Base-by-base conservation (phyloP, 306 rosid species). In the Alnus rubra region DNA sequence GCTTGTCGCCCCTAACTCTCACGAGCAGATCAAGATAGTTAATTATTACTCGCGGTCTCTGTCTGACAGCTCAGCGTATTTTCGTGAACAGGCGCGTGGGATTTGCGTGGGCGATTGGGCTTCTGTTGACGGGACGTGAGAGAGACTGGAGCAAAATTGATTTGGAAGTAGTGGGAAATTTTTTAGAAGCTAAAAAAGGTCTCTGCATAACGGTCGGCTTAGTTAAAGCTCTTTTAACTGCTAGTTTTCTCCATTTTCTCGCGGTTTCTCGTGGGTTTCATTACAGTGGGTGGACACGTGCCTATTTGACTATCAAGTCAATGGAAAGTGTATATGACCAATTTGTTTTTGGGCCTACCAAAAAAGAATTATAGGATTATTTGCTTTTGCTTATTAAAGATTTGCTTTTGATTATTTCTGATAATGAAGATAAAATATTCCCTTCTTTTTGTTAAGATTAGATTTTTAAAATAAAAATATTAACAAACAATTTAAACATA, bases 161-260 rank as follows among this genome's bases (percentile, higher is more conserved):
- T 48, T 45, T 39, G 19, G 37, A 78, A 78, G 68, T 30, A 2
- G 75, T 44, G 58, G 42, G 73, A 60, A 23, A 74, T 2, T 13
- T 49, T 78, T 56, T 12, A 35, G 64, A 79, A 23, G 28, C 39
- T 62, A 7, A 45, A 48, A 35, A 35, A 1, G 35, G 59, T 58
- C 1, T 15, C 44, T 74, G 3, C 44, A 69, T 45, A 83, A 83
- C 83, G 83, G 86, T 83, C 83, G 86, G 82, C 70, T 69, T 30
- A 47, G 19, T 49, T 13, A 55, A 31, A 59, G 18, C 4, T 16
- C 2, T 8, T 42, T 18, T 68, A 11, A n/a, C 33, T 16, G 16
- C 45, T 9, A 9, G 4, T 39, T 58, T 9, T 68, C 75, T 5
- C 63, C 71, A 47, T 10, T 10, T 11, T 56, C 56, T 73, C 73